Evolutionary conservation across 1,284 basidiomycete genomes (phyloP).

Genomic region (Paramarasmius palmivorus): DNA sequence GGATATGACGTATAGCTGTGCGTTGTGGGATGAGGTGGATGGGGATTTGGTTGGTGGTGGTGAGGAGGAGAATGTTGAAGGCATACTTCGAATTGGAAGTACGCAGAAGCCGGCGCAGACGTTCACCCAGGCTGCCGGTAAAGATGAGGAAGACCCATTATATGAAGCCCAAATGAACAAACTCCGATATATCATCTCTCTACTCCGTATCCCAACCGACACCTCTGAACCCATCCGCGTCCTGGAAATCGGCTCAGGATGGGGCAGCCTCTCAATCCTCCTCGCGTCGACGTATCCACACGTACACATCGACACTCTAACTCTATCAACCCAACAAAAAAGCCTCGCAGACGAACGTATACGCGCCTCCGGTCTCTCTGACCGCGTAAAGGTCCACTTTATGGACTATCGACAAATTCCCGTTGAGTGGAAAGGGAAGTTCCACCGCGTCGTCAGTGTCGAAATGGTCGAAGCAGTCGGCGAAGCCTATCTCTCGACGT

Average conservation of each 20-base stretch:
- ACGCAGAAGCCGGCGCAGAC: conserved; percentile 3
- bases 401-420: conserved; percentile 78
- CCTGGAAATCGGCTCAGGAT: conserved; percentile 81
- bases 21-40: conserved; percentile 67
- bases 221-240: conserved; percentile 51
- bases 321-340: conserved; percentile 73
- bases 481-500: conserved; percentile 61
- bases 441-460: conserved; percentile 74
- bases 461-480: conserved; percentile 87
- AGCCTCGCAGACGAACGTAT: conserved; percentile 64
- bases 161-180: conserved; percentile 72
- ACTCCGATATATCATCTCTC: conserved; percentile 52
- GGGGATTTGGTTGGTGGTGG: conserved; percentile 49
- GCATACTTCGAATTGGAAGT: conserved; percentile 24
- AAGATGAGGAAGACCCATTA: conserved; percentile 47
- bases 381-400: conserved; percentile 68
- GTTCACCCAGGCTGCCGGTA: not conserved
- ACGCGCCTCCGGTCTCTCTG: conserved; percentile 46
- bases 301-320: conserved; percentile 74
- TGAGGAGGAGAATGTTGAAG: conserved; percentile 29
- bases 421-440: conserved; percentile 57
- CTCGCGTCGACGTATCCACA: conserved; percentile 52
- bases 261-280: conserved; percentile 77
- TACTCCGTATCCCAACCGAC: conserved; percentile 48
- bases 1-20: conserved; percentile 86